These are phyloP conservation scores for Pichia occidentalis DNA, from an alignment of 805 yeast species.

Conservation along the genomic window DNA sequence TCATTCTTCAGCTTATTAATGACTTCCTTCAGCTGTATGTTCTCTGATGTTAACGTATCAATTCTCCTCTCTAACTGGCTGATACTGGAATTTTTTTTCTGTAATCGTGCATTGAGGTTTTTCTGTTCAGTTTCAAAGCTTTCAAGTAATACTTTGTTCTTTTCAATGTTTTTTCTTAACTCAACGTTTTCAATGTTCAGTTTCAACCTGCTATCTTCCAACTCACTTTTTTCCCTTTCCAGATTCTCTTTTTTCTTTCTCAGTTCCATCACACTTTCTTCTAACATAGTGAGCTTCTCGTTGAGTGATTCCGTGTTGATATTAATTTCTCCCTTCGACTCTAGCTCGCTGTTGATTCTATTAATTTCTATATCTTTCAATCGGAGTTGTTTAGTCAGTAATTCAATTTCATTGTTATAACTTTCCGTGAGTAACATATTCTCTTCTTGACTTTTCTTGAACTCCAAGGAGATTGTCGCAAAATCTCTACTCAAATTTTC, in stretches of 20 bases:
- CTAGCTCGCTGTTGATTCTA: constrained; percentile 4
- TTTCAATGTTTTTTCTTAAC: neutral
- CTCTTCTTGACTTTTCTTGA: constrained; percentile 25
- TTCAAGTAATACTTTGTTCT: constrained; percentile 15
- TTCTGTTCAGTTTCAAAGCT: constrained; percentile 11
- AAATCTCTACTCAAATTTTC: constrained; percentile 34
- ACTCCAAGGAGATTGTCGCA: constrained; percentile 31
- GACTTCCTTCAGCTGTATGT: constrained; percentile 14
- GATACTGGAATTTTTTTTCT: constrained; percentile 14
- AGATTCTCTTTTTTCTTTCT: constrained; percentile 2
- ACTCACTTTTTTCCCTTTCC: neutral
- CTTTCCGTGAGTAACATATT: constrained; percentile 20
- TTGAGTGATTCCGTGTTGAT: constrained; percentile 3
- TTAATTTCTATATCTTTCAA: constrained; percentile 13
- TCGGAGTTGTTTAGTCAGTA: constrained; percentile 14
- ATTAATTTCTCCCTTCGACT: neutral
- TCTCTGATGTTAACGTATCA: constrained; percentile 15
- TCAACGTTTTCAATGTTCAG: neutral
- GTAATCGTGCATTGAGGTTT: constrained; percentile 9
- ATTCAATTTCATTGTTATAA: constrained; percentile 9
- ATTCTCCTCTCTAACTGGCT: constrained; percentile 15
- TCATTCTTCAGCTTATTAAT: constrained; percentile 18
- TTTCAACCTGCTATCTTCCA: constrained; percentile 5
- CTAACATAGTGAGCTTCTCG: constrained; percentile 2
- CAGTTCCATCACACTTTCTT: constrained; percentile 3